Evolutionary conservation across 345 rosid species (phyloP).

Genomic region (Populus davidiana): DNA sequence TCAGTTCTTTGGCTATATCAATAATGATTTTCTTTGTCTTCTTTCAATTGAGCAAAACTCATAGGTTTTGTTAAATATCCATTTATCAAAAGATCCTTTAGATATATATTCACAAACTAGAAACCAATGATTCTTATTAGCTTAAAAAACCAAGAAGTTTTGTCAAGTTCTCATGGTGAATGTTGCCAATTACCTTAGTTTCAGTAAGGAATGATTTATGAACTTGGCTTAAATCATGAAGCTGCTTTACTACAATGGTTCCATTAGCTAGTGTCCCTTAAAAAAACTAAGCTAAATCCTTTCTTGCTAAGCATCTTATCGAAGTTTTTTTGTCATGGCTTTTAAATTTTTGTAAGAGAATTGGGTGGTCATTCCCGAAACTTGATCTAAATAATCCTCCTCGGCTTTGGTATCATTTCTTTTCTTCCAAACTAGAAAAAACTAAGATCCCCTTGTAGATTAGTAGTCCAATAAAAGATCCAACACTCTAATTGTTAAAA

Average conservation of each 20-base stretch:
- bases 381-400: neutral
- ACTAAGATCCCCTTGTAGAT: neutral
- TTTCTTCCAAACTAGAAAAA: neutral
- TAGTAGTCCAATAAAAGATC: neutral
- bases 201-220: constrained; percentile 7
- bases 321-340: constrained; percentile 2
- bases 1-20: constrained; percentile 12
- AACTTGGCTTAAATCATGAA: constrained; percentile 4
- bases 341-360: constrained; percentile 14
- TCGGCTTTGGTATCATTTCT: neutral
- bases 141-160: constrained; percentile 8
- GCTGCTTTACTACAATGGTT: constrained; percentile 12
- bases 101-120: no score
- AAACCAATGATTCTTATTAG: no score
- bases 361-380: neutral
- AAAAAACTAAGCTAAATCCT: constrained; percentile 20
- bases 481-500: no score
- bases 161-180: constrained; percentile 17
- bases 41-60: constrained; percentile 11
- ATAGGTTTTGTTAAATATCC: no score
- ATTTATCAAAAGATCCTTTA: no score
- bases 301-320: neutral
- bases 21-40: constrained; percentile 3
- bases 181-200: constrained; percentile 8
- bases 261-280: constrained; percentile 4